Conservation (phyloP, 2,329 filamentous ascomycete genomes). For the Westerdykella sp. region DNA sequence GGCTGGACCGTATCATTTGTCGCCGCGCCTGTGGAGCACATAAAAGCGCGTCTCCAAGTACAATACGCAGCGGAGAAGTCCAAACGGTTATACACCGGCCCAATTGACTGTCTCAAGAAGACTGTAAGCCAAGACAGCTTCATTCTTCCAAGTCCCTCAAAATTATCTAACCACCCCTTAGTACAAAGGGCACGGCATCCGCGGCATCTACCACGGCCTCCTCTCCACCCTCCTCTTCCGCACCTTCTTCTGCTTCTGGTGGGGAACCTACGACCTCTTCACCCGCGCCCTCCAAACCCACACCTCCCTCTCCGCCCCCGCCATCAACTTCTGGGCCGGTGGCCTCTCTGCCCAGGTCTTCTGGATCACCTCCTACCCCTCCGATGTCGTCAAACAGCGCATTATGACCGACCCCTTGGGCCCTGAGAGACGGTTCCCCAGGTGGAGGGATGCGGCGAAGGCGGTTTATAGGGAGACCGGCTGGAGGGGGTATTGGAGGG, state of each 20-base stretch:
- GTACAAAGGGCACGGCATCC: constrained; percentile 60
- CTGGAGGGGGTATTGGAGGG: constrained; percentile 77
- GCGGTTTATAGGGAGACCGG: constrained; percentile 73
- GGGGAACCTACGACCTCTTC: constrained; percentile 88
- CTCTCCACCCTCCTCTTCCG: constrained; percentile 81
- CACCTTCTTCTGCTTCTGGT: constrained; percentile 96
- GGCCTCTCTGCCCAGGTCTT: constrained; percentile 90
- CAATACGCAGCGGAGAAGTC: constrained; percentile 80
- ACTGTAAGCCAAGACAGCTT: constrained; percentile 41
- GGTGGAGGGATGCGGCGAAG: constrained; percentile 73
- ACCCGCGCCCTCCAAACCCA: constrained; percentile 59
- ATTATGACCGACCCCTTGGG: constrained; percentile 94
- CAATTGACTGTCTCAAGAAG: constrained; percentile 74
- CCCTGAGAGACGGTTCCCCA: constrained; percentile 53
- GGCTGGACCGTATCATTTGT: constrained; percentile 88
- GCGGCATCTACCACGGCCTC: constrained; percentile 80
- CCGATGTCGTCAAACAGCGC: constrained; percentile 89
- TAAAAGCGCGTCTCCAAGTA: constrained; percentile 89
- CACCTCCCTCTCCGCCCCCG: constrained; percentile 67
- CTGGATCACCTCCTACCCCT: constrained; percentile 88
- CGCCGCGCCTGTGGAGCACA: constrained; percentile 87
- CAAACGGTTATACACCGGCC: constrained; percentile 75
- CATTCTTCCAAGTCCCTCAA: background rate
- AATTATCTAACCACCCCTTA: constrained; percentile 11
- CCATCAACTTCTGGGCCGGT: constrained; percentile 95